Conservation (phyloP, 805 yeast species). For the Wickerhamiella australiensis region DNA sequence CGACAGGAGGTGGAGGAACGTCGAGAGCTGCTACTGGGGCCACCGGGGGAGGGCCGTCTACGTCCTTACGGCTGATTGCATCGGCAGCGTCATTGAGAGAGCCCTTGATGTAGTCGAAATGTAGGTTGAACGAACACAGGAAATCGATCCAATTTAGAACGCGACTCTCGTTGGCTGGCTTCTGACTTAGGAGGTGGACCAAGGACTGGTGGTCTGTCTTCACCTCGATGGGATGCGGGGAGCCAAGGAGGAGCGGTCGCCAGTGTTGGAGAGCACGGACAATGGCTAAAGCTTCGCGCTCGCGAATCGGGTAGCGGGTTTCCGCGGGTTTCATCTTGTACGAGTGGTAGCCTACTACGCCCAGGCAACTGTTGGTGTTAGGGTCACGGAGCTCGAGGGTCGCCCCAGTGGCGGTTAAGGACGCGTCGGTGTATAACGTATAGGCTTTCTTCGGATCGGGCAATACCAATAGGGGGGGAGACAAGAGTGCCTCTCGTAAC, state of each 20-base stretch:
- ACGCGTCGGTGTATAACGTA: slow-evolving; percentile 4
- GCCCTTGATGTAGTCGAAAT: neutral
- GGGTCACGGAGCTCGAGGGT: neutral
- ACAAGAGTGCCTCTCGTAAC: too few relatives aligned
- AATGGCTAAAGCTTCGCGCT: neutral
- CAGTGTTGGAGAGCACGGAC: neutral
- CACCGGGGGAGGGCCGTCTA: too few relatives aligned
- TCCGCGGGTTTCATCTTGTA: neutral
- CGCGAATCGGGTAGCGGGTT: slow-evolving; percentile 2
- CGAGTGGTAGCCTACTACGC: slow-evolving; percentile 1
- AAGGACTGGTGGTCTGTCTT: slow-evolving; percentile 2
- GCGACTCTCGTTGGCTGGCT: neutral
- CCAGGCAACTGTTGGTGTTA: neutral
- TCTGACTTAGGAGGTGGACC: neutral
- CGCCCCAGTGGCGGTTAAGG: neutral
- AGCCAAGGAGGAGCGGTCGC: neutral
- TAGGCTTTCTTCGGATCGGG: too few relatives aligned
- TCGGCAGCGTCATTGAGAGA: slow-evolving; percentile 3
- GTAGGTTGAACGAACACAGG: neutral
- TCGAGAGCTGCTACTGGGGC: too few relatives aligned
- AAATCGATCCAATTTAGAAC: neutral
- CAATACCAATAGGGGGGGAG: too few relatives aligned
- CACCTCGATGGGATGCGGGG: neutral
- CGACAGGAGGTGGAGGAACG: too few relatives aligned
- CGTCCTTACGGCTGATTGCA: neutral